A percentile compares a stretch with the other conserved stretches of the same genome.
Conservation (phyloP, 1,284 basidiomycete species). For the Coniferiporia sulphurascens region DNA sequence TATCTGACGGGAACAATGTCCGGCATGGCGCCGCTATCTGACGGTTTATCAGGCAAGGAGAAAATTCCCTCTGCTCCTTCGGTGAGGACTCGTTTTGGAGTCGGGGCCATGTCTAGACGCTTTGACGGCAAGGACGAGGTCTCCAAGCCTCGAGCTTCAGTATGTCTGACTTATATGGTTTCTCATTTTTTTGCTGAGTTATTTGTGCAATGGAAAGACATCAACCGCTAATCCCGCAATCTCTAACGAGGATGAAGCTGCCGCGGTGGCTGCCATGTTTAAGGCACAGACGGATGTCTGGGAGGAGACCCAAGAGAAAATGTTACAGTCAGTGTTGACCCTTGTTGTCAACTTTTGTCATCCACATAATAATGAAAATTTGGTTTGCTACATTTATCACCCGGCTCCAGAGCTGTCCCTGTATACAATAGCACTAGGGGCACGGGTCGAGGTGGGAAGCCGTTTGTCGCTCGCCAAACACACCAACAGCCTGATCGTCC, state of each 20-base stretch:
- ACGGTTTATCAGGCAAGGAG: slow-evolving; percentile 20
- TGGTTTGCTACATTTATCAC: slow-evolving; percentile 32
- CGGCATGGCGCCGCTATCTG: slow-evolving; percentile 29
- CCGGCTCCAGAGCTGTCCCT: slow-evolving; percentile 58
- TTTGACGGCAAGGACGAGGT: slow-evolving; percentile 77
- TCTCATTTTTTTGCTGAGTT: background rate
- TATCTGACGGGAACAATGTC: slow-evolving; percentile 67
- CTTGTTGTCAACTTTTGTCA: slow-evolving; percentile 18
- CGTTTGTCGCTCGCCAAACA: slow-evolving; percentile 39
- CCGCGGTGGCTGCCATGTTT: slow-evolving; percentile 95
- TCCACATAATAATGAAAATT: background rate
- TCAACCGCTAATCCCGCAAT: slow-evolving; percentile 32
- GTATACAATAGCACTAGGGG: slow-evolving; percentile 65
- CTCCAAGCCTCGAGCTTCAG: slow-evolving; percentile 29
- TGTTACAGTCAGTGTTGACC: slow-evolving; percentile 87
- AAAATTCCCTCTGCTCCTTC: slow-evolving; percentile 23
- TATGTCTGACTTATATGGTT: slow-evolving; percentile 23
- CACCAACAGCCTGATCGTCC: slow-evolving; percentile 57
- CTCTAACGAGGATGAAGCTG: slow-evolving; percentile 68
- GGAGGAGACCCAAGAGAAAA: slow-evolving; percentile 96
- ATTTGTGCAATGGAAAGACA: slow-evolving; percentile 21
- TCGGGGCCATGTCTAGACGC: slow-evolving; percentile 77
- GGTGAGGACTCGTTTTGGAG: slow-evolving; percentile 41
- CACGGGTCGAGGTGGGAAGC: slow-evolving; percentile 55
- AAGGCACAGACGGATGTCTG: slow-evolving; percentile 87